These are phyloP conservation scores for Chalciporus pseudorubinellus DNA, from an alignment of 768 basidiomycete genomes.

Conservation along the genomic window DNA sequence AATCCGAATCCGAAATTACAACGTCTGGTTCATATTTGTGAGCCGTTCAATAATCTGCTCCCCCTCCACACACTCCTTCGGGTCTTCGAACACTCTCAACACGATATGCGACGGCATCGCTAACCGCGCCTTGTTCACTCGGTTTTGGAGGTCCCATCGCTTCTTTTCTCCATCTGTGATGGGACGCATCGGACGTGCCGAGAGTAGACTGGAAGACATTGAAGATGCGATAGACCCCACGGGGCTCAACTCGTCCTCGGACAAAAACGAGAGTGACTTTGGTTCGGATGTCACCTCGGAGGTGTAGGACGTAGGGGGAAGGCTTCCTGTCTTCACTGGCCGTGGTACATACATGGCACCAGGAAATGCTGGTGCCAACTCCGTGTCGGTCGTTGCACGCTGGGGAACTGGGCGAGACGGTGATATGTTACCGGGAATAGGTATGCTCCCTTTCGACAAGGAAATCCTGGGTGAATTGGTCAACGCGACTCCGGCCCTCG, in stretches of 20 bases:
- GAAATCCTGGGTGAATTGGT: slow-evolving; percentile 4
- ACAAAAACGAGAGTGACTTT: slow-evolving; percentile 10
- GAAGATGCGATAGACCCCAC: slow-evolving; percentile 21
- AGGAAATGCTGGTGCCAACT: slow-evolving; percentile 7
- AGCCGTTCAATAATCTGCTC: slow-evolving; percentile 37
- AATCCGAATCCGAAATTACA: not conserved
- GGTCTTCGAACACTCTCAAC: slow-evolving; percentile 65
- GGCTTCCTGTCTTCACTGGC: slow-evolving; percentile 7
- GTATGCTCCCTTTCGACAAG: slow-evolving; percentile 6
- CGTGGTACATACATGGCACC: slow-evolving; percentile 15
- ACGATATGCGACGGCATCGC: slow-evolving; percentile 55
- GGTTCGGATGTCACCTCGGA: slow-evolving; percentile 11
- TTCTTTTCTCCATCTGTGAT: slow-evolving; percentile 55
- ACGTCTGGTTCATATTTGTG: not conserved
- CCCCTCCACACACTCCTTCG: slow-evolving; percentile 68
- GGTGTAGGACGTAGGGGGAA: slow-evolving; percentile 14
- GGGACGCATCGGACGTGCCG: slow-evolving; percentile 10
- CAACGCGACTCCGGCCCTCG: slow-evolving; percentile 1
- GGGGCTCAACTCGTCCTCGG: slow-evolving; percentile 29
- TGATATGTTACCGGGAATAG: slow-evolving; percentile 1
- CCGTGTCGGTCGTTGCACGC: slow-evolving; percentile 22
- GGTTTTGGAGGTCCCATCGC: slow-evolving; percentile 55
- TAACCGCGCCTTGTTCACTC: slow-evolving; percentile 61
- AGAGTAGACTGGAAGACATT: slow-evolving; percentile 14
- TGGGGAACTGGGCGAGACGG: slow-evolving; percentile 4